Conservation (phyloP, 768 basidiomycete genomes). For the Rhodosporidiobolus sp. region DNA sequence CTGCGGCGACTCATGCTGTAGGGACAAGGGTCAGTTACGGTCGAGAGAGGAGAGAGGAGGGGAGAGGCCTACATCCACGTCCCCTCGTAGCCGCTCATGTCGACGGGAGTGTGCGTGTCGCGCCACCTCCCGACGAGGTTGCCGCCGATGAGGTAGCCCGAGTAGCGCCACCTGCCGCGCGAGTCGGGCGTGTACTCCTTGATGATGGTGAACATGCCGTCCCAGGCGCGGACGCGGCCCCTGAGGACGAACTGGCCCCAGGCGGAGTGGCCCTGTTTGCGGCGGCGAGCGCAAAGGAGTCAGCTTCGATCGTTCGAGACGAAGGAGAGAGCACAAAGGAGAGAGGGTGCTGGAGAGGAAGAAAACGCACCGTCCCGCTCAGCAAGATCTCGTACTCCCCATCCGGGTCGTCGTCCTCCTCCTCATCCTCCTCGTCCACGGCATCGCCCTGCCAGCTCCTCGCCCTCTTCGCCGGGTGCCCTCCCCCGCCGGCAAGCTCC, state of each 20-base stretch:
- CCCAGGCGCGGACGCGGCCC: slow-evolving; percentile 74
- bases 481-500: not conserved
- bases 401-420: slow-evolving; percentile 23
- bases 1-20: slow-evolving; percentile 21
- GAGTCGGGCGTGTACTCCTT: slow-evolving; percentile 63
- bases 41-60: not conserved
- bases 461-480: slow-evolving; percentile 18
- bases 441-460: slow-evolving; percentile 14
- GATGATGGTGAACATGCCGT: slow-evolving; percentile 74
- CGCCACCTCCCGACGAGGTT: slow-evolving; percentile 81
- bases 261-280: slow-evolving; percentile 74
- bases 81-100: slow-evolving; percentile 37
- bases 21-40: too few species aligned
- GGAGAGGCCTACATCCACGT: slow-evolving; percentile 17
- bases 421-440: slow-evolving; percentile 12
- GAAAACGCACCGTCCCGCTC: slow-evolving; percentile 31
- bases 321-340: not conserved
- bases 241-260: slow-evolving; percentile 82
- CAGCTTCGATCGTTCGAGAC: not conserved
- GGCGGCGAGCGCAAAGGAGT: not conserved
- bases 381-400: slow-evolving; percentile 42
- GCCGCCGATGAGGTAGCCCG: slow-evolving; percentile 70
- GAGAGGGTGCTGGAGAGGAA: too few species aligned
- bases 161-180: slow-evolving; percentile 77
- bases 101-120: slow-evolving; percentile 51